Evolutionary conservation across 306 rosid species (phyloP).

Genomic region (Quercus bicolor): DNA sequence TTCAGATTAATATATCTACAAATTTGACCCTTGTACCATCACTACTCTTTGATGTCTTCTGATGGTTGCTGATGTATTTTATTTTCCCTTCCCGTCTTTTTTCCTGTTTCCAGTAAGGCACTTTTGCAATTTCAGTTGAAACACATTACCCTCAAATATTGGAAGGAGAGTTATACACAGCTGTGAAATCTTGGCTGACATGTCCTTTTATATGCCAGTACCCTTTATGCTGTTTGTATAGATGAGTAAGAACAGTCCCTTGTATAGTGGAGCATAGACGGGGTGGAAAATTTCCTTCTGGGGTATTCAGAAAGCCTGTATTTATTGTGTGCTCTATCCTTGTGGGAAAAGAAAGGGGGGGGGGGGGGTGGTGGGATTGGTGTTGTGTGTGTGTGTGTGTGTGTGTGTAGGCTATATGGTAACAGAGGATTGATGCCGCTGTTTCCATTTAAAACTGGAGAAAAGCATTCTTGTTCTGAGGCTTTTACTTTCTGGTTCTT

Average conservation of each 20-base stretch:
- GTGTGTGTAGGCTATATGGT: not conserved
- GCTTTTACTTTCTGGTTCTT: not conserved
- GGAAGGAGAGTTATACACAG: not conserved
- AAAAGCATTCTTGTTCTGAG: not conserved
- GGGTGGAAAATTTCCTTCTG: not conserved
- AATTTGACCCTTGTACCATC: conserved; percentile 6
- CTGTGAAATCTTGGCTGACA: not conserved
- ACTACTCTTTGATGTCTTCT: not conserved
- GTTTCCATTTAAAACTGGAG: not conserved
- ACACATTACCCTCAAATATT: not conserved
- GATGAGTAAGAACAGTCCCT: not conserved
- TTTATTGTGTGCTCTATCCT: no score
- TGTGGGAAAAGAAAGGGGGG: not conserved
- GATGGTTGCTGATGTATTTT: not conserved
- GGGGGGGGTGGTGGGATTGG: no score
- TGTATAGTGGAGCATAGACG: not conserved
- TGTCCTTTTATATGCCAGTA: not conserved
- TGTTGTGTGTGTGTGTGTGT: no score
- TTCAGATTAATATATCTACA: not conserved
- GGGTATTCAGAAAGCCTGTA: no score
- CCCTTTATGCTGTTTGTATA: not conserved
- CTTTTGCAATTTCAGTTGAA: not conserved
- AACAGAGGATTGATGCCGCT: not conserved
- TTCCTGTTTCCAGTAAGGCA: not conserved
- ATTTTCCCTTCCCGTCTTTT: not conserved